Evolutionary conservation across 2,329 filamentous ascomycete species (phyloP).

Genomic region (Aspergillus piperis): DNA sequence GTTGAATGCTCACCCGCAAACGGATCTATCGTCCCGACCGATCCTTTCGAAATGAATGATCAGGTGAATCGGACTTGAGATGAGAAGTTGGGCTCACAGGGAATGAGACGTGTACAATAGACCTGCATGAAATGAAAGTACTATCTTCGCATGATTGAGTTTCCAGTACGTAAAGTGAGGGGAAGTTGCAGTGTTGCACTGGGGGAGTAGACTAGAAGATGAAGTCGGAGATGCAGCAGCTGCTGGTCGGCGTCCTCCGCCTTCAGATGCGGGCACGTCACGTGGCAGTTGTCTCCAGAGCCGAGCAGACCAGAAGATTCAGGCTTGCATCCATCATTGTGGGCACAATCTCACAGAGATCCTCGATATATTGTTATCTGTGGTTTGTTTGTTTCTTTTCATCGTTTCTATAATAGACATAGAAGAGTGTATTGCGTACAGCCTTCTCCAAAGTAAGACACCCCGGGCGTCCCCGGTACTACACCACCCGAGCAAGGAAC

Average conservation of each 20-base stretch:
- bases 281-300: background rate
- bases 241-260: background rate
- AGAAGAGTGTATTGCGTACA: background rate
- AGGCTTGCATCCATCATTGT: background rate
- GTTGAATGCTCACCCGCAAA: background rate
- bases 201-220: background rate
- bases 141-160: background rate
- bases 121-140: background rate
- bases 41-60: background rate
- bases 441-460: background rate
- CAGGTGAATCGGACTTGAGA: too few species aligned
- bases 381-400: background rate
- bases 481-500: background rate
- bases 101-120: background rate
- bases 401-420: background rate
- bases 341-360: background rate
- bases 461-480: background rate
- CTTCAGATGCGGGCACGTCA: background rate
- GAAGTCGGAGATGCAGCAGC: background rate
- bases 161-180: background rate
- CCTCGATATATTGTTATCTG: background rate
- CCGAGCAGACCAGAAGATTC: background rate
- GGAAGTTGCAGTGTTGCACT: background rate
- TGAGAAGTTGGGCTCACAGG: background rate
- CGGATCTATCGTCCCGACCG: background rate